Conservation (phyloP, 1,284 basidiomycete genomes). For the Ganoderma resinaceum region DNA sequence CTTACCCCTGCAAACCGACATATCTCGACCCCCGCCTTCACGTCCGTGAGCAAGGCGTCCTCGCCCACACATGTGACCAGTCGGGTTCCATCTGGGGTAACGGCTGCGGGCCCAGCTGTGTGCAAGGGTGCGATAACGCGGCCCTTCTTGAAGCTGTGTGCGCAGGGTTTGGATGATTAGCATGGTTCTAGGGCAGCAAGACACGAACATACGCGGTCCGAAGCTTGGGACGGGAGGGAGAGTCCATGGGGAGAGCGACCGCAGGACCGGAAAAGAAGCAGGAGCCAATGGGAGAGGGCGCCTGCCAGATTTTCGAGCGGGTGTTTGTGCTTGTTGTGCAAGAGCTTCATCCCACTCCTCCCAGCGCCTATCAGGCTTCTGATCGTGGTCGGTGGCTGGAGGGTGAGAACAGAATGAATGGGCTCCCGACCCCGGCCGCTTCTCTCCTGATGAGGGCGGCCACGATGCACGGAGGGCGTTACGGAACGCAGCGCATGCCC, state of each 20-base stretch:
- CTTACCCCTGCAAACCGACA: conserved; percentile 85
- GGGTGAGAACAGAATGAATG: conserved; percentile 26
- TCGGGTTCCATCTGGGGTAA: conserved; percentile 81
- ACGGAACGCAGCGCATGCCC: conserved; percentile 17
- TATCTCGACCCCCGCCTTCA: conserved; percentile 76
- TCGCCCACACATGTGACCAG: conserved; percentile 90
- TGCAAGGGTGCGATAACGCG: conserved; percentile 82
- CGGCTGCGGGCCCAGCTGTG: conserved; percentile 86
- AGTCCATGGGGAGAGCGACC: conserved; percentile 34
- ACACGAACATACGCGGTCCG: conserved; percentile 64
- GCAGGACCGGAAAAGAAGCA: conserved; percentile 3
- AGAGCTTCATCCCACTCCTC: conserved; percentile 30
- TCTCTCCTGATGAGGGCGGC: conserved; percentile 25
- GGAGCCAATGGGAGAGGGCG: conserved; percentile 19
- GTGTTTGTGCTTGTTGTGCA: conserved; percentile 38
- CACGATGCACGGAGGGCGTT: conserved; percentile 18
- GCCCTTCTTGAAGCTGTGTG: conserved; percentile 73
- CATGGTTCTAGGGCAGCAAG: background rate
- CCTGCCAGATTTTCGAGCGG: conserved; percentile 29
- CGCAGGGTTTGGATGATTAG: conserved; percentile 4
- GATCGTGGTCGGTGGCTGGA: conserved; percentile 19
- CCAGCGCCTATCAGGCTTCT: conserved; percentile 31
- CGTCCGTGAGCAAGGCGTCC: conserved; percentile 84
- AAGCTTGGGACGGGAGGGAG: conserved; percentile 48
- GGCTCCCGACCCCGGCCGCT: conserved; percentile 14